Evolutionary conservation across 1,284 basidiomycete species (phyloP).

Genomic region (Rhizopogon hawkerae): DNA sequence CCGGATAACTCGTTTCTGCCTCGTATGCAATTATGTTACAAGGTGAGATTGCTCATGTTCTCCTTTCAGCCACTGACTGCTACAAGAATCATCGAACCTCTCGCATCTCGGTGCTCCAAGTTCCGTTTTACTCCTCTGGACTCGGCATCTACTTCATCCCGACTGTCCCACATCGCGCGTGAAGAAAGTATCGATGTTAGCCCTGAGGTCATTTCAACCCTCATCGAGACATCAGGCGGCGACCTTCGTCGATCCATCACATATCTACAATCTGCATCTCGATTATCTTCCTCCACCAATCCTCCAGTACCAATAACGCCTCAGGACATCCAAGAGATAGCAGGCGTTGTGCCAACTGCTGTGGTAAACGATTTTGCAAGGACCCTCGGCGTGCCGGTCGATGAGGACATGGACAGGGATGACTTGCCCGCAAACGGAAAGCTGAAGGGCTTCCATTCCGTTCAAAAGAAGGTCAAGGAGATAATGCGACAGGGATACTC

Average conservation of each 20-base stretch:
- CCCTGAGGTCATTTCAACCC: slow-evolving; percentile 53
- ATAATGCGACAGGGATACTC: slow-evolving; percentile 88
- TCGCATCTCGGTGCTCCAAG: slow-evolving; percentile 98
- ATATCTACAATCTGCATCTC: slow-evolving; percentile 92
- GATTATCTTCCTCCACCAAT: slow-evolving; percentile 64
- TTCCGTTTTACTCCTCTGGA: slow-evolving; percentile 97
- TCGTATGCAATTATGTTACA: slow-evolving; percentile 99
- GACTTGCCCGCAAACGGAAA: slow-evolving; percentile 23
- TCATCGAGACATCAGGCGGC: slow-evolving; percentile 80
- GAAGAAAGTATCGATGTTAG: slow-evolving; percentile 48
- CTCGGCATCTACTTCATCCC: slow-evolving; percentile 60
- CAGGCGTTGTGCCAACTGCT: slow-evolving; percentile 81
- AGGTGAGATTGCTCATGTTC: slow-evolving; percentile 44
- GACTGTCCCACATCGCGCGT: slow-evolving; percentile 76
- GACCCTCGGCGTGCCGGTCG: slow-evolving; percentile 70
- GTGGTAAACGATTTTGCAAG: slow-evolving; percentile 66
- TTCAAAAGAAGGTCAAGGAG: slow-evolving; percentile 66
- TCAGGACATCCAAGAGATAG: slow-evolving; percentile 88
- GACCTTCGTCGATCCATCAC: slow-evolving; percentile 98
- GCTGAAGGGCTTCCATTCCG: slow-evolving; percentile 54
- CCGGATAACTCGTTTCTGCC: slow-evolving; percentile 93
- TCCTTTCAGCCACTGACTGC: slow-evolving; percentile 1
- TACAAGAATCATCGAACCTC: slow-evolving; percentile 91
- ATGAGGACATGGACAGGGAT: slow-evolving; percentile 46
- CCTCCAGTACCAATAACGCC: slow-evolving; percentile 70